phyloP scores from a whole-genome alignment of 352 stramenopile species.

The Phytophthora crassamura region DNA sequence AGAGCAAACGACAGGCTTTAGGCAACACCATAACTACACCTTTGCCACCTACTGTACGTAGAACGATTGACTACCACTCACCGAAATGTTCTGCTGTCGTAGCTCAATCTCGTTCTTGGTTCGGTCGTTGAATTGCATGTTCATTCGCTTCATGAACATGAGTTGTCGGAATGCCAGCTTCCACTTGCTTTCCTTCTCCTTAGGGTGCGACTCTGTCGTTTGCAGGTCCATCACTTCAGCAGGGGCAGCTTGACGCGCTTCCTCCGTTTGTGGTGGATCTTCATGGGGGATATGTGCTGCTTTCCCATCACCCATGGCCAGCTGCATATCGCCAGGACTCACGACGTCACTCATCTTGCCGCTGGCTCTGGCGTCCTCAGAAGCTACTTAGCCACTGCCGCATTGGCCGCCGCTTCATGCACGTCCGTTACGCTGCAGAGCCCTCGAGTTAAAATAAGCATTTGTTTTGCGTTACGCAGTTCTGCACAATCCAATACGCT shows the following conservation, averaged over 20 bases:
- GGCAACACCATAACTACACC: not conserved
- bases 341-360: slow-evolving; percentile 27
- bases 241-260: slow-evolving; percentile 26
- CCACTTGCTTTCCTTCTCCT: slow-evolving; percentile 63
- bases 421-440: slow-evolving; percentile 30
- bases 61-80: slow-evolving; percentile 16
- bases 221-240: not conserved
- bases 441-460: slow-evolving; percentile 9
- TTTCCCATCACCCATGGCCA: slow-evolving; percentile 23
- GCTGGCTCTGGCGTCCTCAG: slow-evolving; percentile 18
- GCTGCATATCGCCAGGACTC: slow-evolving; percentile 17
- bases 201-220: not conserved
- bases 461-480: no score
- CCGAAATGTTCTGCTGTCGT: slow-evolving; percentile 80
- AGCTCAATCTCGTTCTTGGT: slow-evolving; percentile 85
- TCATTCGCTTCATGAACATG: slow-evolving; percentile 87
- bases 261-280: slow-evolving; percentile 2
- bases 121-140: slow-evolving; percentile 78
- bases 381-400: slow-evolving; percentile 10
- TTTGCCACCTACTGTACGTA: not conserved
- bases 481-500: no score
- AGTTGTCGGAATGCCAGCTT: slow-evolving; percentile 82
- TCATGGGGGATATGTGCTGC: not conserved
- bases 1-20: not conserved
- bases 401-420: slow-evolving; percentile 14